Evolutionary conservation across 2,329 filamentous ascomycete genomes (phyloP).

Genomic region (Penicillium hordei): DNA sequence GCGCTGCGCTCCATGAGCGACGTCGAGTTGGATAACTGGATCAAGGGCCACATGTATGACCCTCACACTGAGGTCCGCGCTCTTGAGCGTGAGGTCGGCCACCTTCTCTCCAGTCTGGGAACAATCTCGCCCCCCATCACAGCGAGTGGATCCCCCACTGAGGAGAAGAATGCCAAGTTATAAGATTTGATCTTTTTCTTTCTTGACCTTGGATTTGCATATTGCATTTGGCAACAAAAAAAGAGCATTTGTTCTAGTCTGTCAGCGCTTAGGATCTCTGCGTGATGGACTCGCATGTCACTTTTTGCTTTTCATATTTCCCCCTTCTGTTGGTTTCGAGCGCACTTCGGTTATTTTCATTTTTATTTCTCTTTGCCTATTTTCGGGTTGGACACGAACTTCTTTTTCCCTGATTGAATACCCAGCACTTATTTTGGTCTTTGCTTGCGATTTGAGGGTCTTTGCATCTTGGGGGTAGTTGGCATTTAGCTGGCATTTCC

Average conservation of each 20-base stretch:
- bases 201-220: constrained; percentile 2
- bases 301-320: constrained; percentile 1
- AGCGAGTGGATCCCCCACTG: constrained; percentile 29
- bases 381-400: constrained; percentile 7
- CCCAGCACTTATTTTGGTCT: constrained; percentile 5
- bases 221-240: not conserved
- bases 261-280: constrained; percentile 15
- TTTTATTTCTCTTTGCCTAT: not conserved
- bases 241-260: constrained; percentile 16
- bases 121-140: constrained; percentile 21
- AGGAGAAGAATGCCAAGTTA: constrained; percentile 37
- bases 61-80: constrained; percentile 49
- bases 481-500: not conserved
- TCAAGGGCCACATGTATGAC: constrained; percentile 52
- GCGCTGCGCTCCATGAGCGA: constrained; percentile 46
- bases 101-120: constrained; percentile 41
- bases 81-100: constrained; percentile 49
- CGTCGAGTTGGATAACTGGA: constrained; percentile 47
- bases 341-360: constrained; percentile 12
- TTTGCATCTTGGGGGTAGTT: constrained; percentile 12
- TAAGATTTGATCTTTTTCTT: constrained; percentile 24
- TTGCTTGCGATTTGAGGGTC: constrained; percentile 1
- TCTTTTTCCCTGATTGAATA: constrained; percentile 9
- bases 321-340: constrained; percentile 17
- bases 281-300: constrained; percentile 16